A percentile compares a stretch with the other conserved stretches of the same genome.
phyloP scores from a whole-genome alignment of 2,329 filamentous ascomycete species.

The Aspergillus luchuensis region DNA sequence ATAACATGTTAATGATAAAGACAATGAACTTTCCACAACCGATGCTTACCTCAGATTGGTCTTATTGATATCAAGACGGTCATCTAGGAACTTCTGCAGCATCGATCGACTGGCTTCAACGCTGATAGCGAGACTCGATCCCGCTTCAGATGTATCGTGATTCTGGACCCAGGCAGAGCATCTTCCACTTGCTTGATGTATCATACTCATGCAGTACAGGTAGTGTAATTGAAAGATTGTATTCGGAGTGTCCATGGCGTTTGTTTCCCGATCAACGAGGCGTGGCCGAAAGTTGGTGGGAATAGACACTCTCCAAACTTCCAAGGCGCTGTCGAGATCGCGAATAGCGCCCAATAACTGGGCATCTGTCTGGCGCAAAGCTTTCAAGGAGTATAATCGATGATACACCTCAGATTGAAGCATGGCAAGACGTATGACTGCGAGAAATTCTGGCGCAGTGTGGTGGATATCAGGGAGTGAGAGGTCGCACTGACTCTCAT shows the following conservation, averaged over 20 bases:
- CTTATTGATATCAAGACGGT: background rate
- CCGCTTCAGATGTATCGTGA: conserved; percentile 8
- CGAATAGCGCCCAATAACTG: conserved; percentile 14
- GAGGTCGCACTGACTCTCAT: conserved; percentile 12
- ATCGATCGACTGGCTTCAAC: conserved; percentile 16
- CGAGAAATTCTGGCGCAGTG: conserved; percentile 1
- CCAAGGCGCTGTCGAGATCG: conserved; percentile 8
- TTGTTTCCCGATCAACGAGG: background rate
- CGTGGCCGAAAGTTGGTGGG: conserved; percentile 3
- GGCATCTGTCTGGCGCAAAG: conserved; percentile 7
- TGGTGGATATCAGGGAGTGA: background rate
- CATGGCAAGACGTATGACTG: background rate
- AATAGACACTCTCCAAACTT: conserved; percentile 14
- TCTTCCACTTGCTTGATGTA: conserved; percentile 19
- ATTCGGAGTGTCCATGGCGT: background rate
- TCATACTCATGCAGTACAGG: conserved; percentile 16
- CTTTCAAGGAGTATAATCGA: conserved; percentile 8
- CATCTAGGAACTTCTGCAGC: conserved; percentile 5
- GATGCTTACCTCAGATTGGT: background rate
- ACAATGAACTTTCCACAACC: background rate
- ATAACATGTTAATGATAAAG: background rate
- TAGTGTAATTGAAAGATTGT: conserved; percentile 16
- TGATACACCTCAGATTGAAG: conserved; percentile 15
- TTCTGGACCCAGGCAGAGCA: conserved; percentile 15
- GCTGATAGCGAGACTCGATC: conserved; percentile 15